These are phyloP conservation scores for Kodamaea laetipori DNA, from an alignment of 805 yeast genomes.

Conservation along the genomic window DNA sequence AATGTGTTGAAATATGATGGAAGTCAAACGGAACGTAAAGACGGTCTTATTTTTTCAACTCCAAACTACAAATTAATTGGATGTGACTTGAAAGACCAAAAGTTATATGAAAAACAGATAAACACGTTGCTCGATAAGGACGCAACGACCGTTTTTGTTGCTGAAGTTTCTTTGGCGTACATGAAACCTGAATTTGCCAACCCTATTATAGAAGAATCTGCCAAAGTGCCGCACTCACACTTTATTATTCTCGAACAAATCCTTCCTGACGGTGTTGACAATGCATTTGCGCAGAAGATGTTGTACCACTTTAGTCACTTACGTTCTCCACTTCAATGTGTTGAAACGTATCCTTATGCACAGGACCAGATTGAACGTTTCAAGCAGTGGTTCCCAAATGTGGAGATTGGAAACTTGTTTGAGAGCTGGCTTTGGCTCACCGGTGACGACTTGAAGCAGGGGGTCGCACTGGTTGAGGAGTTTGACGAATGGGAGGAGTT, in stretches of 20 bases:
- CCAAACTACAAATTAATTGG: constrained; percentile 58
- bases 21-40: neutral
- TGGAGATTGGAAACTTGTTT: constrained; percentile 55
- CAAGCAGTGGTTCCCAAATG: constrained; percentile 45
- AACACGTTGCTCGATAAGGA: constrained; percentile 25
- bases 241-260: constrained; percentile 72
- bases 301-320: constrained; percentile 66
- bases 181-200: constrained; percentile 72
- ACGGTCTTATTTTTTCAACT: constrained; percentile 34
- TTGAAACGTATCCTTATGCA: constrained; percentile 54
- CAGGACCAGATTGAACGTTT: constrained; percentile 55
- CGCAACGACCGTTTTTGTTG: constrained; percentile 61
- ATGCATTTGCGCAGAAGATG: constrained; percentile 77
- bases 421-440: constrained; percentile 58
- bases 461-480: constrained; percentile 56
- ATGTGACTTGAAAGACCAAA: constrained; percentile 61
- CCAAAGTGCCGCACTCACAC: constrained; percentile 53
- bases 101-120: constrained; percentile 38
- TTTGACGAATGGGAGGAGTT: constrained; percentile 89
- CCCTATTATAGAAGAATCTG: constrained; percentile 52
- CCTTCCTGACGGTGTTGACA: constrained; percentile 60
- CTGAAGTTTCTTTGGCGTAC: constrained; percentile 82
- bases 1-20: constrained; percentile 38
- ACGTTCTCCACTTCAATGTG: constrained; percentile 69
- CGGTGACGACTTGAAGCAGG: constrained; percentile 35